Evolutionary conservation across 257 asterid genomes (phyloP), one percentile per base, ranked within the genome.

Genomic region (Capsicum rhomboideum): DNA sequence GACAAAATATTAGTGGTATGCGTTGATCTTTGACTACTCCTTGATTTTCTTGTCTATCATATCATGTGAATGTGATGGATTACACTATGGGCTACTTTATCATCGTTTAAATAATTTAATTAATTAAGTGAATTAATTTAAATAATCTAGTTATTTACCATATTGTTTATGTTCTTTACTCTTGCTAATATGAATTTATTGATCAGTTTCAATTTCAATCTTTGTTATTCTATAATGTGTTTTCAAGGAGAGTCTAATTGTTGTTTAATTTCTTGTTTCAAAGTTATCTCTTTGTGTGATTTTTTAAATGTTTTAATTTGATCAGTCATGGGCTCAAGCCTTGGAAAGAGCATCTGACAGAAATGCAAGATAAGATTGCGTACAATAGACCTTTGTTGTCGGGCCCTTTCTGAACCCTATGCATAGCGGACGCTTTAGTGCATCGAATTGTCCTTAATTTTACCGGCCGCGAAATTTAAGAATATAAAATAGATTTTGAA

Each of bases 1-100:
- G 81, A 63, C 21, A 46, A 12, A 26, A 64, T 64, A 21, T 44
- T 10, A 56, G 29, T 53, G 74, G 58, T 46, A 10, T 49, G 77
- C 64, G 80, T 87, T 82, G 80, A 88, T 89, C 82, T 83, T 89
- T 87, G 92, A 88, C 92, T 69, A 61, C 8, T 86, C 91, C 90
- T 83, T 85, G 59, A 82, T 89, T 75, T 89, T 83, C 85, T 66
- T 86, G 68, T 18, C 53, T 20, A n/a, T 44, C 58, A 85, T 87
- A 91, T 91, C 91, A 89, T 40, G 44, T 40, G 44, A 40, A 86
- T 86, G 88, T 86, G 88, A 82, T 59, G 42, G 54, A 77, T 84
- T 82, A 61, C 69, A 11, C 68, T 61, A 21, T 23, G 69, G 69
- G 16, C 18, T 61, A 26, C 37, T 61, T 26, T 9, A 23, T 59